Conservation (phyloP, 1,139 yeast genomes). For the Geotrichum siamense region DNA sequence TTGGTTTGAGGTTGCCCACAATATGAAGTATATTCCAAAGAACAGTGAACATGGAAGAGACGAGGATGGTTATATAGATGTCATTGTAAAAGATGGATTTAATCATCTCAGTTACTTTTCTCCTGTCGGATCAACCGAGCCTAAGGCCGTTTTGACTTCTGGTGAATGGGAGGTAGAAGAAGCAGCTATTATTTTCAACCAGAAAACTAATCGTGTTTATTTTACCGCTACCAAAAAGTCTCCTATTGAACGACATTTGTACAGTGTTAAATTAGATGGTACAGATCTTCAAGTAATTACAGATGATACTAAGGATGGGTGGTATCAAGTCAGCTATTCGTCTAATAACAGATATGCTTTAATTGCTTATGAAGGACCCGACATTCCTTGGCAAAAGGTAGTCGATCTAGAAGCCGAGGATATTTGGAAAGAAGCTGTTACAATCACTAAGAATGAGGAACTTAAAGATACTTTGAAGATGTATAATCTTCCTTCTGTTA, state of each 20-base stretch:
- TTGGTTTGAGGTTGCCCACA: constrained; percentile 77
- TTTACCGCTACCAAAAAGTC: constrained; percentile 55
- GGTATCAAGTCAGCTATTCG: constrained; percentile 60
- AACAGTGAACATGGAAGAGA: constrained; percentile 38
- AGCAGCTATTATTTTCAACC: constrained; percentile 52
- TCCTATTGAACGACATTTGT: constrained; percentile 52
- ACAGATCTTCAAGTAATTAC: constrained; percentile 46
- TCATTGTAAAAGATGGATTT: constrained; percentile 54
- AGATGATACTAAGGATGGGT: constrained; percentile 51
- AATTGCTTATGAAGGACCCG: constrained; percentile 57
- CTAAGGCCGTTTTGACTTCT: constrained; percentile 46
- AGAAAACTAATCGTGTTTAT: constrained; percentile 47
- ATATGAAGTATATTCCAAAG: constrained; percentile 62
- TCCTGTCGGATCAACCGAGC: constrained; percentile 40
- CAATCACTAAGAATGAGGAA: constrained; percentile 33
- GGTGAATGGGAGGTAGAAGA: constrained; percentile 65
- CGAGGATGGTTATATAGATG: constrained; percentile 63
- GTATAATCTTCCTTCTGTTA: constrained; percentile 51
- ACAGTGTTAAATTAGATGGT: constrained; percentile 42
- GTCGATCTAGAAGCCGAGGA: constrained; percentile 38
- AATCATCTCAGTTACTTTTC: constrained; percentile 67
- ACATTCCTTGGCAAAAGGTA: constrained; percentile 55
- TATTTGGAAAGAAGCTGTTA: constrained; percentile 32
- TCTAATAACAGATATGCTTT: constrained; percentile 49
- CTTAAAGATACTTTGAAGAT: constrained; percentile 30